Conservation (phyloP, 2,329 filamentous ascomycete genomes). For the Pyrenochaeta sp. region DNA sequence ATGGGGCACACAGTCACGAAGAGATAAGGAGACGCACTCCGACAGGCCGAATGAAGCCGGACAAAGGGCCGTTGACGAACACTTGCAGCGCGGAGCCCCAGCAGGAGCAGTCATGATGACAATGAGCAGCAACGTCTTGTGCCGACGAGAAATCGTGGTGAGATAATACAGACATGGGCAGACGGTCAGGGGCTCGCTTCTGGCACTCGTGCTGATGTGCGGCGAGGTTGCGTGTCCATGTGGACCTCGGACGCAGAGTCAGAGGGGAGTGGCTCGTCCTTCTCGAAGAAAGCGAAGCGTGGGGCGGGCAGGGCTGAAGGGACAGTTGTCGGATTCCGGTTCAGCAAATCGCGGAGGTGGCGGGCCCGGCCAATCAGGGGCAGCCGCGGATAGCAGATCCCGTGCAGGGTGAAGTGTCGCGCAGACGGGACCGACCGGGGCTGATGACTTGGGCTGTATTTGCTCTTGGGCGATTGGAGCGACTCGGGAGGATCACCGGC, state of each 20-base stretch:
- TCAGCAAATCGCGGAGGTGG: conserved; percentile 14
- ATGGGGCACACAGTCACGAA: conserved; percentile 7
- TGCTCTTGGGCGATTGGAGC: too few species aligned
- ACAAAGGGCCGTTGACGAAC: too few species aligned
- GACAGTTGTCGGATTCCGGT: too few species aligned
- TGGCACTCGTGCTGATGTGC: background rate
- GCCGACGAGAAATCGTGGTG: too few species aligned
- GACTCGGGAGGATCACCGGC: conserved; percentile 4
- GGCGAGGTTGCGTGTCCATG: too few species aligned
- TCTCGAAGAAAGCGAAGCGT: conserved; percentile 15
- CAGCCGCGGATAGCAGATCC: conserved; percentile 13
- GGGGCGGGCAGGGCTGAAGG: conserved; percentile 14
- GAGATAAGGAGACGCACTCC: conserved; percentile 38
- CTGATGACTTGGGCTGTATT: background rate
- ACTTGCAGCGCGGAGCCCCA: too few species aligned
- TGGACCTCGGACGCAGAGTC: too few species aligned
- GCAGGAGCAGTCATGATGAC: conserved; percentile 12
- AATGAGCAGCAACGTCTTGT: too few species aligned
- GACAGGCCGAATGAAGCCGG: conserved; percentile 27
- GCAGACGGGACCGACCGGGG: conserved; percentile 18
- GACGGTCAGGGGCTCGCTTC: too few species aligned
- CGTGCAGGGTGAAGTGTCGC: conserved; percentile 2
- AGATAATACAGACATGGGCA: too few species aligned
- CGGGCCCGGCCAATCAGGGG: conserved; percentile 22
- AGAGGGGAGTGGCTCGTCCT: too few species aligned